Evolutionary conservation across 176 grass and related monocot species (phyloP), one percentile per base, ranked within the genome.

Genomic region (Alloteropsis semialata): DNA sequence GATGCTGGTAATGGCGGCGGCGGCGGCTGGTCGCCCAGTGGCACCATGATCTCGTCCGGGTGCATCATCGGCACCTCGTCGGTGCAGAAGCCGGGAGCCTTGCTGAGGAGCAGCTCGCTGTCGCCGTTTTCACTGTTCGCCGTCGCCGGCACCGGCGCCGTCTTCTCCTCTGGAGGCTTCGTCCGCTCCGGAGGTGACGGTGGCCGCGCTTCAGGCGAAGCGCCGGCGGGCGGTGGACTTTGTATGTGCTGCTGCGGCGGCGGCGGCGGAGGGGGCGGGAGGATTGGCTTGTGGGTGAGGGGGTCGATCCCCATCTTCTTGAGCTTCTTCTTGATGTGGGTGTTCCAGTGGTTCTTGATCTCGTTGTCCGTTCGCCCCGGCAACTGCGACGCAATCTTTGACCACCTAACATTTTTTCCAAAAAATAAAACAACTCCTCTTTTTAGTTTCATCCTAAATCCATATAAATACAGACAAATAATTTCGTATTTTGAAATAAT

Each of bases 281-380:
- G 43, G 67, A 93, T 69, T 17, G 91, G 91, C 82, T 69, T 87
- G 80, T 96, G 94, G 4, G 94, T 93, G 81, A 89, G 41, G 0
- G 94, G 91, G 45, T 97, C 91, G n/a, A 91, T 85, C 46, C 94
- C 91, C 87, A 94, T 93, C 86, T 90, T 92, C 82, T 58, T 91
- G 25, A 97, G 91, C 84, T 94, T 97, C 78, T 94, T 97, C 75
- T 97, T 97, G 59, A 94, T 89, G 81, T 94, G 91, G 6, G 91
- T 94, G 84, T 97, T 93, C 94, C 94, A 97, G 72, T 91, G 89
- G 82, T 97, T 97, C 82, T 97, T 97, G 82, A 97, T 97, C 74
- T 97, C 94, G 68, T 94, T 94, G 64, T 91, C 92, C 43, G 92
- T 94, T 71, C 92, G 67, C 2, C 92, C 92, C 2, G 89, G 83